Evolutionary conservation across 805 yeast genomes (phyloP).

Genomic region (Candida anglica): DNA sequence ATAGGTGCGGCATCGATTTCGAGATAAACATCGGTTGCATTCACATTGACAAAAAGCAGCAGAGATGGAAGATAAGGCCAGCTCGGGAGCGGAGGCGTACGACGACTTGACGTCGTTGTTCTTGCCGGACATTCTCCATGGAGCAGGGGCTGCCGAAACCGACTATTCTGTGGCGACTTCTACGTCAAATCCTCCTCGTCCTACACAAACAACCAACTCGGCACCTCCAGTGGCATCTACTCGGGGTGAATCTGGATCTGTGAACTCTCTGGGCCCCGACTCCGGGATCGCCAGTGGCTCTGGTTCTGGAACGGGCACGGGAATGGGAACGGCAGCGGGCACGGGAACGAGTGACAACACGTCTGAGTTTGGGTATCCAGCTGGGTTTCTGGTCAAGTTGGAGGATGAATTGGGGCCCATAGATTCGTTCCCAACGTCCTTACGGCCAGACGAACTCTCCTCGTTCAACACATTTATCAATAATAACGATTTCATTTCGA

Average conservation of each 20-base stretch:
- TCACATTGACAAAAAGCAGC: too few relatives aligned
- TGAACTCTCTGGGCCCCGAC: not conserved
- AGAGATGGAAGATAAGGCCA: constrained; percentile 1
- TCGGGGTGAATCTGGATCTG: not conserved
- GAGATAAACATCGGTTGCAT: too few relatives aligned
- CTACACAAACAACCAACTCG: not conserved
- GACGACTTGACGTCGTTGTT: constrained; percentile 41
- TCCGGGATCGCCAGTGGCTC: too few relatives aligned
- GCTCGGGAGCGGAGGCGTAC: constrained; percentile 15
- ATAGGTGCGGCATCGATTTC: too few relatives aligned
- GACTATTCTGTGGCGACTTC: not conserved
- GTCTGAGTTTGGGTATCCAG: not conserved
- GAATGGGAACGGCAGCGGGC: too few relatives aligned
- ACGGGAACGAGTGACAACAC: too few relatives aligned
- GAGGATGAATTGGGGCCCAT: not conserved
- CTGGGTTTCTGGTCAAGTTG: constrained; percentile 6
- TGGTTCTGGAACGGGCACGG: too few relatives aligned
- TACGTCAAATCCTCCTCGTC: not conserved
- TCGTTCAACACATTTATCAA: constrained; percentile 4
- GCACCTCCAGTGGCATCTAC: constrained; percentile 1
- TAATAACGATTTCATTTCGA: constrained; percentile 4
- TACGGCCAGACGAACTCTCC: constrained; percentile 2
- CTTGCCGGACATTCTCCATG: constrained; percentile 34
- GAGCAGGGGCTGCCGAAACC: constrained; percentile 1
- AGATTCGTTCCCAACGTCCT: not conserved